Evolutionary conservation across 768 basidiomycete genomes (phyloP), one percentile per base, ranked within the genome.

Genomic region (Collybia sp.): DNA sequence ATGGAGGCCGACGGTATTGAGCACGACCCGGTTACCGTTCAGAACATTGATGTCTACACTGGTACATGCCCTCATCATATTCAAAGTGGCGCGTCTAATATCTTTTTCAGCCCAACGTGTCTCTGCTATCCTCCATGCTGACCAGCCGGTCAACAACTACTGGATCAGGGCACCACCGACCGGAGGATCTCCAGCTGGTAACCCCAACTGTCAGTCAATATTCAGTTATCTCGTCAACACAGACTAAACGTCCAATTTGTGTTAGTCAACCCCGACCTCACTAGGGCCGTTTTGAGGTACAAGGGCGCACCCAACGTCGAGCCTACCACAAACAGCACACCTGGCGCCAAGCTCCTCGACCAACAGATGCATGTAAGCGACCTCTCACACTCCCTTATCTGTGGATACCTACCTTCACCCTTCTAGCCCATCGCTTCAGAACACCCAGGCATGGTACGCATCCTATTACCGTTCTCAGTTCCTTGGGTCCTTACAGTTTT

Each of bases 91-190:
- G 9, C 34, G 40, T 9, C 20, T 35, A 2, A 19, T 5, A 15
- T 3, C 20, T 11, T 45, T 42, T 13, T 9, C 44, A 62, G 68
- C 66, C 10, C 69, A 70, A 53, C 66, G 69, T 43, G 55, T 61
- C 17, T 70, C 69, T 15, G 51, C 64, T 37, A 55, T 71, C 48
- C 54, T 76, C 33, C 46, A 67, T 16, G 72, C 75, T 12, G 65
- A 71, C 52, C 71, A 75, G 48, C 57, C 63, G 10, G 56, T 73
- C 6, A 64, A 52, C 34, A 76, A 76, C 55, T 76, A 75, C 57
- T 74, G 73, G 61, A 65, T 72, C 48, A 60, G 62, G 40, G 65
- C 61, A 30, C 65, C 58, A 0, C 55, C 53, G 15, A 56, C 55
- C 35, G 55, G 55, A 36, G 55, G 55, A 30, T 30, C 34, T 12